These are phyloP conservation scores for Mortierella sp. DNA, from an alignment of 371 early-diverging fungal genomes.

Conservation along the genomic window DNA sequence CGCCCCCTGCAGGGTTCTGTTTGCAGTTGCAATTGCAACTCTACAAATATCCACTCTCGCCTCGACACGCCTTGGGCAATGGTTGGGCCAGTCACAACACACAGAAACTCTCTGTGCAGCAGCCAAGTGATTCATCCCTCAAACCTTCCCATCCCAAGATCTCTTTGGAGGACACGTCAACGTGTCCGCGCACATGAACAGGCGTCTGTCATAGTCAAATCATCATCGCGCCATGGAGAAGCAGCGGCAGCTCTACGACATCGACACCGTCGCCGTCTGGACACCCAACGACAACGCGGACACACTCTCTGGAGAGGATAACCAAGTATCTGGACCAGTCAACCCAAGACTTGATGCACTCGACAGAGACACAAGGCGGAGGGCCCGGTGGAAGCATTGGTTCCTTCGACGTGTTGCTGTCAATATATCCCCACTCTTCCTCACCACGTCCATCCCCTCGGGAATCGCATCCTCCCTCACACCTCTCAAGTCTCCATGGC, in stretches of 20 bases:
- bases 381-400: constrained; percentile 36
- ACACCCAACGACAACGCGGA: constrained; percentile 54
- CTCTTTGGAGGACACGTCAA: neutral
- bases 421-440: constrained; percentile 49
- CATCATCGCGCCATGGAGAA: constrained; percentile 34
- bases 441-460: constrained; percentile 58
- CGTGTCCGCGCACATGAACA: neutral
- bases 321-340: neutral
- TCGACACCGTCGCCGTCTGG: constrained; percentile 56
- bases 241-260: constrained; percentile 56
- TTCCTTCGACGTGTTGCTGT: constrained; percentile 46
- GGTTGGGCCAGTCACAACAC: too few relatives aligned
- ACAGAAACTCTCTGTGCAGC: too few relatives aligned
- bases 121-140: too few relatives aligned
- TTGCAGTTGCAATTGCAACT: too few relatives aligned
- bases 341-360: constrained; percentile 10
- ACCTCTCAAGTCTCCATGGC: constrained; percentile 52
- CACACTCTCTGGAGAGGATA: constrained; percentile 6
- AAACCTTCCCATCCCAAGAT: too few relatives aligned
- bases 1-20: too few relatives aligned
- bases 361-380: constrained; percentile 33
- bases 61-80: too few relatives aligned
- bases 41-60: too few relatives aligned
- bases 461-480: constrained; percentile 51
- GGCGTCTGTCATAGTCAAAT: neutral